A percentile compares a stretch with the other conserved stretches of the same genome.
Conservation (phyloP, 2,329 filamentous ascomycete species). For the Claviceps monticola region DNA sequence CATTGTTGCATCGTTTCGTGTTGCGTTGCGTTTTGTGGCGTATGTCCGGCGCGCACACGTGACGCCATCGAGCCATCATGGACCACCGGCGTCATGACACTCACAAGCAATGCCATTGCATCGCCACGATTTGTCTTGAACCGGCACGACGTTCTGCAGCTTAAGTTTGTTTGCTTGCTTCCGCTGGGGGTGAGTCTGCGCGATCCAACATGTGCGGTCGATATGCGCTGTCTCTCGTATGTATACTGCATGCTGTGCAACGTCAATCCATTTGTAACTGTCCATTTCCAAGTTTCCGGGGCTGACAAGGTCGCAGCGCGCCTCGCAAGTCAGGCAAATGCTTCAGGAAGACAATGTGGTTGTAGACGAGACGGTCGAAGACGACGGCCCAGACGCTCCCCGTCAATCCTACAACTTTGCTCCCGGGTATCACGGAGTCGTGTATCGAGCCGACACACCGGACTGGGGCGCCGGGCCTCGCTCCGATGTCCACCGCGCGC, state of each 20-base stretch:
- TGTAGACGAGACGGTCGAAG: constrained; percentile 55
- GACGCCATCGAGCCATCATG: not conserved
- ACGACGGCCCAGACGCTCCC: constrained; percentile 39
- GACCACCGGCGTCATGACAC: no score
- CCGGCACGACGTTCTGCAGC: no score
- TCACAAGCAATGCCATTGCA: no score
- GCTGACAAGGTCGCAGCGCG: constrained; percentile 38
- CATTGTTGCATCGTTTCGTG: not conserved
- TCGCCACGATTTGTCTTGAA: no score
- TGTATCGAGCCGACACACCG: constrained; percentile 65
- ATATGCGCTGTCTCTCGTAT: constrained; percentile 22
- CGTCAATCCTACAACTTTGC: constrained; percentile 87
- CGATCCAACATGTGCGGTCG: constrained; percentile 21
- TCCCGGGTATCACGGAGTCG: constrained; percentile 70
- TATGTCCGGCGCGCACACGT: not conserved
- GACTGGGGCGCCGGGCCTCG: constrained; percentile 40
- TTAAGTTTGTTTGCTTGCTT: no score
- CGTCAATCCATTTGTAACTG: not conserved
- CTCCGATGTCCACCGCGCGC: constrained; percentile 3
- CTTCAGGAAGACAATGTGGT: constrained; percentile 63
- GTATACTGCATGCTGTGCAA: constrained; percentile 3
- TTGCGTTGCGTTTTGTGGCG: not conserved
- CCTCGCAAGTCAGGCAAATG: constrained; percentile 59
- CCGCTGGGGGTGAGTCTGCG: no score
- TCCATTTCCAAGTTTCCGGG: not conserved